Evolutionary conservation across 164 flowering plant genomes (phyloP).

Genomic region (Sextonia rubra): DNA sequence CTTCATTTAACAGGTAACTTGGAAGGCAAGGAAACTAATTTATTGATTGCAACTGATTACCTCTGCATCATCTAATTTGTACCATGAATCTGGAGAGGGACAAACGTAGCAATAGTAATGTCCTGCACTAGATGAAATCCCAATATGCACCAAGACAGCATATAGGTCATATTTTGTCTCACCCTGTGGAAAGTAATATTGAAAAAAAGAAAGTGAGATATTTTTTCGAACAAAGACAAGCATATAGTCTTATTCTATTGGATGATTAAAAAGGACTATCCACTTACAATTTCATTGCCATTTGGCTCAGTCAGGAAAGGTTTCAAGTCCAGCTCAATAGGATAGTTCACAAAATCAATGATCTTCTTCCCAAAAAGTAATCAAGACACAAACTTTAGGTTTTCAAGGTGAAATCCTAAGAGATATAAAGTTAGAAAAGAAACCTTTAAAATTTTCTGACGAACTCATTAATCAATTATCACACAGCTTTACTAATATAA

Average conservation of each 20-base stretch:
- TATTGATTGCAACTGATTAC: conserved; percentile 27
- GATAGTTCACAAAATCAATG: too few species aligned
- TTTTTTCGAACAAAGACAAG: background rate
- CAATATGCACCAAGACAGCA: conserved; percentile 80
- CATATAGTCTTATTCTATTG: background rate
- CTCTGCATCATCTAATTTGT: conserved; percentile 68
- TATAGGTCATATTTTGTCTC: conserved; percentile 64
- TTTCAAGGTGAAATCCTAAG: too few species aligned
- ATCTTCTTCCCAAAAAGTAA: too few species aligned
- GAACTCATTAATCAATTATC: too few species aligned
- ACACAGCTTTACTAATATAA: too few species aligned
- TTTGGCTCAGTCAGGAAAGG: conserved; percentile 38
- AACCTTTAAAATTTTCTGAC: too few species aligned
- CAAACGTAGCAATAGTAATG: conserved; percentile 79
- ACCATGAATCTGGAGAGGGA: conserved; percentile 65
- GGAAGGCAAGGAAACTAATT: background rate
- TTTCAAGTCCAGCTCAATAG: conserved; percentile 67
- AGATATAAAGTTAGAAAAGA: too few species aligned
- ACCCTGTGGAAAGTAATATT: conserved; percentile 23
- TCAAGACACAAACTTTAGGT: too few species aligned
- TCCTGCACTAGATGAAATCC: conserved; percentile 51
- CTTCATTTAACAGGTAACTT: background rate
- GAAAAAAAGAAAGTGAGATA: background rate
- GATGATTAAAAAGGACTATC: background rate
- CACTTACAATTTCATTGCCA: conserved; percentile 42